phyloP scores from a whole-genome alignment of 2,329 filamentous ascomycete genomes.

The Endothia cerciana region DNA sequence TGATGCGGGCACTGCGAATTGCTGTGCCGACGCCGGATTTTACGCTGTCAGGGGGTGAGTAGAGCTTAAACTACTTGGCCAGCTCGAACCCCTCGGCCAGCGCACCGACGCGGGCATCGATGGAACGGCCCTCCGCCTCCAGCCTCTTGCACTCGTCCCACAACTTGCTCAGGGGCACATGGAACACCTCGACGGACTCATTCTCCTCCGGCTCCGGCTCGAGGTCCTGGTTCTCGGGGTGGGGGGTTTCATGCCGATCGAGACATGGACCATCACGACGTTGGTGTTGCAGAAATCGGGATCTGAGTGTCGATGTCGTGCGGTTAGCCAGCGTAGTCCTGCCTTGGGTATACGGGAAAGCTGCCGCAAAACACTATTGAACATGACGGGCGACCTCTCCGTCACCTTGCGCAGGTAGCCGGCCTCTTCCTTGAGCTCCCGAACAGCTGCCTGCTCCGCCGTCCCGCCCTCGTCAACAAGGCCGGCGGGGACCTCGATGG shows the following conservation, averaged over 20 bases:
- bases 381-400: conserved; percentile 68
- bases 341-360: neutral
- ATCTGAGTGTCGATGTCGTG: conserved; percentile 40
- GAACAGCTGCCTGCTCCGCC: conserved; percentile 62
- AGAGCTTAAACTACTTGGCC: conserved; percentile 60
- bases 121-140: conserved; percentile 73
- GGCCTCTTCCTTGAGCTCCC: conserved; percentile 69
- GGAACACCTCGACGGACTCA: conserved; percentile 83
- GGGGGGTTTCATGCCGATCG: conserved; percentile 70
- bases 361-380: conserved; percentile 52
- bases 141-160: conserved; percentile 70
- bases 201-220: conserved; percentile 75
- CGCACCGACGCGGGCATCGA: conserved; percentile 78
- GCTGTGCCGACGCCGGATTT: neutral
- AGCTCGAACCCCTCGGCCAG: conserved; percentile 79
- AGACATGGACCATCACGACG: conserved; percentile 71
- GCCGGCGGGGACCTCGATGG: conserved; percentile 68
- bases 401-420: conserved; percentile 62
- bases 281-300: conserved; percentile 71
- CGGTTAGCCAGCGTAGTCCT: neutral
- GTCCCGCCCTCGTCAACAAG: conserved; percentile 66
- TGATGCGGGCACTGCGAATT: neutral
- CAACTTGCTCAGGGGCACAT: conserved; percentile 64
- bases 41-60: conserved; percentile 1
- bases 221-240: conserved; percentile 70